Evolutionary conservation across 345 rosid genomes (phyloP), one percentile per base, ranked within the genome.

Genomic region (Nephelium lappaceum): DNA sequence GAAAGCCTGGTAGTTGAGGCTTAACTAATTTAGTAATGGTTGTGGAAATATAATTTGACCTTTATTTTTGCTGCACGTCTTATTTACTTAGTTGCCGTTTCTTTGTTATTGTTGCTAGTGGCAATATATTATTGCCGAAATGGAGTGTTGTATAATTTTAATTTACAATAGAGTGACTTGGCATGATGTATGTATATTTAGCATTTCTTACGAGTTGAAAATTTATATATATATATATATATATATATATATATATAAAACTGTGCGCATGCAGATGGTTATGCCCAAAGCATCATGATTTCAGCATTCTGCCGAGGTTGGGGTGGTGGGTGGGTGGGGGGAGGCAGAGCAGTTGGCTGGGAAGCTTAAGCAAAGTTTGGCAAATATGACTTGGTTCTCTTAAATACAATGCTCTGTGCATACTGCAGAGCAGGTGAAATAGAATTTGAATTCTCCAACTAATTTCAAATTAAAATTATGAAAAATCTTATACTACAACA

Each of bases 201-300:
- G 67, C 21, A 27, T 75, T 45, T 39, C 72, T 47, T 73, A 8
- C 31, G 25, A 16, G 11, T 39, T 60, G 39, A 25, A 41, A 39
- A 53, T 58, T 45, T 45, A 23, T 19, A 31, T 31, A 31, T 31
- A 3, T 4, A 31, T 31, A n/a, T n/a, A n/a, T n/a, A n/a, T 31
- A 31, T 31, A 31, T 31, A 27, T 27, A 27, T 0, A 27, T 27
- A 27, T 27, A 31, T 31, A 31, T 31, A 31, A 38, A 77, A 4
- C 78, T 79, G 72, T 43, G 71, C 36, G 61, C 76, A 47, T 76
- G 79, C 92, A 93, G 99, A 91, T 90, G 98, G 99, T 75, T 93
- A 90, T 85, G 86, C 98, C 21, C 90, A 92, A 85, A 92, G 99
- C 76, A 93, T 93, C 81, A 93, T 95, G 97, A 92, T 95, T 76